Percentiles rank a stretch among this genome's conserved stretches.
Evolutionary conservation across 768 basidiomycete species (phyloP).

Genomic region (Lanmaoa pseudosensibilis): DNA sequence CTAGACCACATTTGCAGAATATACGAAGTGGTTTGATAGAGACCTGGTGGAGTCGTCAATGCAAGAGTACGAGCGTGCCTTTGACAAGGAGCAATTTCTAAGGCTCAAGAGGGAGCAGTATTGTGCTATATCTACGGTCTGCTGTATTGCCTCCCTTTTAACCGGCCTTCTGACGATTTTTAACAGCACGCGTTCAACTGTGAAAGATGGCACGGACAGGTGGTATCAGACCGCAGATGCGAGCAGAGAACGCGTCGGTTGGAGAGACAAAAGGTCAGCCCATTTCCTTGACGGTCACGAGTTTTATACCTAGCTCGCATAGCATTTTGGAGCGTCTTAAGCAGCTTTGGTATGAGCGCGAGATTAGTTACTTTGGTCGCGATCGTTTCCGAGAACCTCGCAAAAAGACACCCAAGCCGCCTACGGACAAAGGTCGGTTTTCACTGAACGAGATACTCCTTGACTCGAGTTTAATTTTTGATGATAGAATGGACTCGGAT

Average conservation of each 20-base stretch:
- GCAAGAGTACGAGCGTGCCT: not conserved
- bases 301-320: not conserved
- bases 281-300: not conserved
- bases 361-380: not conserved
- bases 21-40: not conserved
- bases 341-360: not conserved
- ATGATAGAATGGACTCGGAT: constrained; percentile 5
- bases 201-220: not conserved
- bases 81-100: not conserved
- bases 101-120: not conserved
- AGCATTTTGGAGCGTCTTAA: not conserved
- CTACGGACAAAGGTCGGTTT: not conserved
- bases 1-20: not conserved
- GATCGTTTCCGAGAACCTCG: not conserved
- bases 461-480: not conserved
- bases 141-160: too few relatives aligned
- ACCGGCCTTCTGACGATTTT: not conserved
- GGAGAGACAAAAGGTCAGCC: not conserved
- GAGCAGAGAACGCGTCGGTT: not conserved
- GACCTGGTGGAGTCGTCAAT: not conserved
- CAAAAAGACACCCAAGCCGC: not conserved
- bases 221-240: not conserved
- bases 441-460: not conserved
- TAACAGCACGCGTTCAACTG: not conserved
- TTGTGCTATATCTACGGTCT: not conserved